phyloP scores from a whole-genome alignment of 2,329 filamentous ascomycete genomes.

The Zarea fungicola region DNA sequence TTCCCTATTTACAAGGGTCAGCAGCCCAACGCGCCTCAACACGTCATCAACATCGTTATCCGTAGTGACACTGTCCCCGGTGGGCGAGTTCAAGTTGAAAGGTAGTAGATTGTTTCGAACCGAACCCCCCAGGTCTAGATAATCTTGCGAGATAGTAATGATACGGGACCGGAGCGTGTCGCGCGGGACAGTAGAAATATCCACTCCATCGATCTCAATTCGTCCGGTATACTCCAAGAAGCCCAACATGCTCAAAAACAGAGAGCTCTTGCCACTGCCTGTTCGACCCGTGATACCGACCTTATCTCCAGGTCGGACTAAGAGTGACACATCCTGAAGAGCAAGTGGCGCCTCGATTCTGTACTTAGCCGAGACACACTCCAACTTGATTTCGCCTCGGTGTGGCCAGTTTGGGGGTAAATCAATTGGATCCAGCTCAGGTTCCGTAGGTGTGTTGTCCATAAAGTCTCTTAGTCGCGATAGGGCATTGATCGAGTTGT shows the following conservation, averaged over 20 bases:
- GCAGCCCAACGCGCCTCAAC: conserved; percentile 10
- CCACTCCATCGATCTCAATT: conserved; percentile 27
- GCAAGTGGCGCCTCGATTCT: conserved; percentile 6
- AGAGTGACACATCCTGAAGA: conserved; percentile 22
- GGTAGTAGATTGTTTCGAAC: conserved; percentile 17
- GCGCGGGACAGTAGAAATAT: conserved; percentile 30
- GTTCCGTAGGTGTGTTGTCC: neutral
- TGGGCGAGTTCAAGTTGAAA: conserved; percentile 34
- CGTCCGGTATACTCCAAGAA: conserved; percentile 14
- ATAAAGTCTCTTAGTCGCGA: neutral
- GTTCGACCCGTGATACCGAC: conserved; percentile 29
- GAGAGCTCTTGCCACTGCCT: conserved; percentile 20
- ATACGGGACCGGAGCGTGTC: too few species aligned
- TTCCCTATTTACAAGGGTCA: conserved; percentile 18
- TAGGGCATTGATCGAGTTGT: neutral
- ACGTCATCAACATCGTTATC: conserved; percentile 7
- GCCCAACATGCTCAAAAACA: conserved; percentile 16
- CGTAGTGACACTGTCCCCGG: neutral
- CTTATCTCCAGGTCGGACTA: conserved; percentile 22
- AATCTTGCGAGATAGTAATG: conserved; percentile 38
- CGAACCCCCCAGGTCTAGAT: conserved; percentile 28
- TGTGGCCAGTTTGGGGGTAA: neutral
- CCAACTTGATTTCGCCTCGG: neutral
- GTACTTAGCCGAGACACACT: neutral
- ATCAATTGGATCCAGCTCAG: neutral